Evolutionary conservation across 2,329 filamentous ascomycete genomes (phyloP).

Genomic region (Aspergillus viridinutans): DNA sequence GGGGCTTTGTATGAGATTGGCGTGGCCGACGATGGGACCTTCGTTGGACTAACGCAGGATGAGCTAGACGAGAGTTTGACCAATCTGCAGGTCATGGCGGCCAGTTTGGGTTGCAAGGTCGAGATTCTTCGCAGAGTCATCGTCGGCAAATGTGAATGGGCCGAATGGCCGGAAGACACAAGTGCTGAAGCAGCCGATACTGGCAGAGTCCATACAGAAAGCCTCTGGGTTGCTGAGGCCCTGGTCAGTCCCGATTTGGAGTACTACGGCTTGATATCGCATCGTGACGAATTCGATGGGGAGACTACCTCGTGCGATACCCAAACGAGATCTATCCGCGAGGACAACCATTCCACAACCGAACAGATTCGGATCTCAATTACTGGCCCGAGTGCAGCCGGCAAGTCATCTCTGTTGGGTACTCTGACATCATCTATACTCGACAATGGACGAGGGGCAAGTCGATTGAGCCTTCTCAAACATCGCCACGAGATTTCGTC

Average conservation of each 20-base stretch:
- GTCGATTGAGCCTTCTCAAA: constrained; percentile 79
- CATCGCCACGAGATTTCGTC: constrained; percentile 91
- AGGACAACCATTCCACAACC: constrained; percentile 47
- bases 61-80: constrained; percentile 88
- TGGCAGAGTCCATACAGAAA: constrained; percentile 40
- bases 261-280: constrained; percentile 26
- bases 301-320: background rate
- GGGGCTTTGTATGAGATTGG: constrained; percentile 96
- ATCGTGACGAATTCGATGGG: background rate
- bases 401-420: constrained; percentile 87
- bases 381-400: constrained; percentile 82
- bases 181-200: constrained; percentile 15
- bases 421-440: constrained; percentile 81
- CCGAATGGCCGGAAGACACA: constrained; percentile 36
- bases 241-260: constrained; percentile 72
- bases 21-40: constrained; percentile 86
- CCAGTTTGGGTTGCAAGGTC: constrained; percentile 81
- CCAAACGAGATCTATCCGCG: constrained; percentile 5
- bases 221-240: constrained; percentile 85
- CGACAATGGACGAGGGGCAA: constrained; percentile 90
- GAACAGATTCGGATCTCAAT: constrained; percentile 83
- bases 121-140: constrained; percentile 75
- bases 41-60: constrained; percentile 82
- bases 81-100: constrained; percentile 85
- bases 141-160: constrained; percentile 74